phyloP scores from a whole-genome alignment of 2,329 filamentous ascomycete genomes.

The Fusarium chaquense region DNA sequence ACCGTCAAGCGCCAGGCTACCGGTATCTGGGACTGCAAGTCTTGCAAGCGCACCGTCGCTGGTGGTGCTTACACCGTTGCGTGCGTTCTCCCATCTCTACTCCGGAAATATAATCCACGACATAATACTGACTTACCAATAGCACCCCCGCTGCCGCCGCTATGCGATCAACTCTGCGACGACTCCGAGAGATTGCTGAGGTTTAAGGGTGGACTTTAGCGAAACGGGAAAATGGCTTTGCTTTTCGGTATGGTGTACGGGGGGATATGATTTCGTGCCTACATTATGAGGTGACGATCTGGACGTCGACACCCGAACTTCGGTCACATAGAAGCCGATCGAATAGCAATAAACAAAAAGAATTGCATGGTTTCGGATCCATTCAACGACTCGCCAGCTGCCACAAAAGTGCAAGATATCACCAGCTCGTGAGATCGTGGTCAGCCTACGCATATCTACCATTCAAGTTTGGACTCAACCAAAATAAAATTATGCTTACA shows the following conservation, averaged over 20 bases:
- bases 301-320: constrained; percentile 57
- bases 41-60: constrained; percentile 85
- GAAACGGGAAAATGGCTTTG: constrained; percentile 56
- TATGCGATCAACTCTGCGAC: constrained; percentile 95
- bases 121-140: constrained; percentile 49
- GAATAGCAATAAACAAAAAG: constrained; percentile 59
- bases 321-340: constrained; percentile 56
- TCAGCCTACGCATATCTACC: constrained; percentile 21
- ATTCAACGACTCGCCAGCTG: constrained; percentile 38
- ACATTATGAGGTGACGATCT: constrained; percentile 58
- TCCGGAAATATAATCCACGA: background rate
- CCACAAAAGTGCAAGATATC: constrained; percentile 1
- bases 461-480: background rate
- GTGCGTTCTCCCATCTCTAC: constrained; percentile 72
- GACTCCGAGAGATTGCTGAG: constrained; percentile 97
- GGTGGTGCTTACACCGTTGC: constrained; percentile 92
- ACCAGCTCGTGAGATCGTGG: constrained; percentile 20
- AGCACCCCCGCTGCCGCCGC: constrained; percentile 94
- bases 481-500: background rate
- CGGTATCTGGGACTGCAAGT: constrained; percentile 97
- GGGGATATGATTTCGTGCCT: constrained; percentile 59
- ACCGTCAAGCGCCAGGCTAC: constrained; percentile 90
- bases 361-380: constrained; percentile 54
- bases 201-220: constrained; percentile 69
- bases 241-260: constrained; percentile 62